phyloP scores from a whole-genome alignment of 768 basidiomycete species.

The Leucogyrophana mollusca region DNA sequence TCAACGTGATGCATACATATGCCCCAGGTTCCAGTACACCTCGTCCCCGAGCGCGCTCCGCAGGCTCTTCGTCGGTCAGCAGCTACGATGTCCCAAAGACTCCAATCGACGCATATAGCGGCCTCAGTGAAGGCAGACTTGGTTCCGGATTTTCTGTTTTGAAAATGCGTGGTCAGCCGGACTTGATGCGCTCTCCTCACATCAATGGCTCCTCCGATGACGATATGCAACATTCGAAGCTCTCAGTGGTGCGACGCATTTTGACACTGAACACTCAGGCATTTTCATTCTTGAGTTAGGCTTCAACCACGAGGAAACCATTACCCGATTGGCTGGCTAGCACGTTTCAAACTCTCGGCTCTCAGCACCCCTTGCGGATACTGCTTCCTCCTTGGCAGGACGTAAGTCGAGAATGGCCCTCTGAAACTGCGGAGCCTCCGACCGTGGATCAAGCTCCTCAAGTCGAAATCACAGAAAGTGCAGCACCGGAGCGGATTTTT shows the following conservation, averaged over 20 bases:
- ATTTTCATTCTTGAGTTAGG: slow-evolving; percentile 9
- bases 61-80: slow-evolving; percentile 44
- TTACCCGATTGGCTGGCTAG: slow-evolving; percentile 58
- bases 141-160: slow-evolving; percentile 42
- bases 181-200: too few relatives aligned
- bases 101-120: slow-evolving; percentile 39
- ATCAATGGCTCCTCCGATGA: slow-evolving; percentile 11
- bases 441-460: not conserved
- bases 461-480: slow-evolving; percentile 7
- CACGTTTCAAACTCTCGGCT: slow-evolving; percentile 47
- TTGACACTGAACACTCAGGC: slow-evolving; percentile 7
- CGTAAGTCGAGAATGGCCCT: not conserved
- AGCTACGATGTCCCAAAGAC: slow-evolving; percentile 41
- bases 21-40: slow-evolving; percentile 6
- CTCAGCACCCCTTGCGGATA: slow-evolving; percentile 32
- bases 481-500: slow-evolving; percentile 13
- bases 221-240: slow-evolving; percentile 4
- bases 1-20: slow-evolving; percentile 39
- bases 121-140: slow-evolving; percentile 30
- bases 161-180: slow-evolving; percentile 30
- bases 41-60: slow-evolving; percentile 36
- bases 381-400: slow-evolving; percentile 23
- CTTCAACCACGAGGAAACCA: slow-evolving; percentile 20
- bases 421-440: too few relatives aligned
- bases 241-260: slow-evolving; percentile 31